These are phyloP conservation scores for Diaporthe ampelina DNA, from an alignment of 2,329 filamentous ascomycete species.

Conservation along the genomic window DNA sequence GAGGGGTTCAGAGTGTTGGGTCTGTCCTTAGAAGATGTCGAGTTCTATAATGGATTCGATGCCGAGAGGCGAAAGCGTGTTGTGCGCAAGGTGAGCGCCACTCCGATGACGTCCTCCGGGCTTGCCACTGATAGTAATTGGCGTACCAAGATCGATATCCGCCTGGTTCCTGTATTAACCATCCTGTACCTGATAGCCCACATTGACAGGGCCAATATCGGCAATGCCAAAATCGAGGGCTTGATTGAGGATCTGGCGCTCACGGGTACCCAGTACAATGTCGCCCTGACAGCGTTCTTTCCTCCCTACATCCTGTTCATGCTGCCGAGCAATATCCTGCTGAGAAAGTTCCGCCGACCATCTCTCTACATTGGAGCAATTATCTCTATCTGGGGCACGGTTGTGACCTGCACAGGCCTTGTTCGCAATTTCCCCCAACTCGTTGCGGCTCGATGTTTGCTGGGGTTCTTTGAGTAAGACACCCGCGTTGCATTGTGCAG, in stretches of 20 bases:
- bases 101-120: too few species aligned
- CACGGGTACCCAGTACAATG: conserved; percentile 57
- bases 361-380: conserved; percentile 43
- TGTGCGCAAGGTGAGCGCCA: not conserved
- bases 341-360: not conserved
- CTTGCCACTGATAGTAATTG: not conserved
- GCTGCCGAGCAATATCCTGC: conserved; percentile 2
- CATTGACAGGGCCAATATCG: conserved; percentile 31
- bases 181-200: conserved; percentile 25
- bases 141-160: conserved; percentile 12
- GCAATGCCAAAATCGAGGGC: conserved; percentile 56
- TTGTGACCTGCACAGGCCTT: conserved; percentile 56
- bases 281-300: conserved; percentile 48
- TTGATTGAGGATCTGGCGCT: conserved; percentile 61
- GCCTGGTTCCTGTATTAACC: conserved; percentile 23
- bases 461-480: conserved; percentile 58
- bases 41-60: conserved; percentile 6
- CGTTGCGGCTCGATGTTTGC: conserved; percentile 59
- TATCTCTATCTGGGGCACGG: conserved; percentile 62
- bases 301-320: not conserved
- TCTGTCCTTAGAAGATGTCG: conserved; percentile 1
- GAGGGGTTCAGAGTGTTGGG: not conserved
- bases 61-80: conserved; percentile 5
- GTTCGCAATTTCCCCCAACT: conserved; percentile 57
- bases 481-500: too few species aligned